These are phyloP conservation scores for Pseudotulostoma volvatum DNA, from an alignment of 495 filamentous ascomycete species.

Conservation along the genomic window DNA sequence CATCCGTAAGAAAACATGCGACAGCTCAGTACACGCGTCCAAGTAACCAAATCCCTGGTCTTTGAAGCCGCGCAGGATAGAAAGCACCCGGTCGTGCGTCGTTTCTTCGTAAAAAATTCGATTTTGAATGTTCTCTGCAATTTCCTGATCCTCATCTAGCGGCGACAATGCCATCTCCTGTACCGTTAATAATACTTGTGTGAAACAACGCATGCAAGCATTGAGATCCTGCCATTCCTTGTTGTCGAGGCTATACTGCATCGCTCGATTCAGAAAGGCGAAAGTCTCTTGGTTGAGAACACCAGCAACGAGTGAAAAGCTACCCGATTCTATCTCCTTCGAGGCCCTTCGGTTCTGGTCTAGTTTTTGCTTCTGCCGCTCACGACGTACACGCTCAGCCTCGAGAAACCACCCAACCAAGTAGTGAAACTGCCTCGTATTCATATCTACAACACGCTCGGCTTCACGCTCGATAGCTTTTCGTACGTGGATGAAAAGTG, in stretches of 20 bases:
- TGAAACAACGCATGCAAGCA: slow-evolving; percentile 78
- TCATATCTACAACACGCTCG: slow-evolving; percentile 57
- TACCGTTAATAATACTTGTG: slow-evolving; percentile 63
- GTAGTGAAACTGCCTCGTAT: slow-evolving; percentile 78
- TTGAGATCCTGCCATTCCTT: slow-evolving; percentile 80
- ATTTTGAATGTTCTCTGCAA: slow-evolving; percentile 92
- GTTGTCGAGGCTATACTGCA: slow-evolving; percentile 61
- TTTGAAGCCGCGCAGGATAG: slow-evolving; percentile 67
- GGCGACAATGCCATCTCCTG: slow-evolving; percentile 82
- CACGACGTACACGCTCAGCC: slow-evolving; percentile 65
- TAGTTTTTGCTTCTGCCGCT: slow-evolving; percentile 29
- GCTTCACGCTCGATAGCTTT: slow-evolving; percentile 85
- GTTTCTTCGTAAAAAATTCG: slow-evolving; percentile 96
- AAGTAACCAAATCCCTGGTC: slow-evolving; percentile 89
- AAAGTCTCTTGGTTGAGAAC: slow-evolving; percentile 90
- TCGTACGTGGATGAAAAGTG: slow-evolving; percentile 70
- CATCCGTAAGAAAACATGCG: slow-evolving; percentile 81
- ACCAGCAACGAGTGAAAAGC: slow-evolving; percentile 70
- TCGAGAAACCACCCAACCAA: slow-evolving; percentile 86
- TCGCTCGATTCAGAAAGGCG: slow-evolving; percentile 64
- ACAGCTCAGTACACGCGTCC: slow-evolving; percentile 79
- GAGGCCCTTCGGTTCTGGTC: slow-evolving; percentile 18
- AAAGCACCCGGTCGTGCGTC: slow-evolving; percentile 71
- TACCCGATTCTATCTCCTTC: slow-evolving; percentile 46
- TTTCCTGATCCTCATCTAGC: slow-evolving; percentile 87